phyloP scores from a whole-genome alignment of 1,139 yeast genomes.

The Debaryomyces sp. region DNA sequence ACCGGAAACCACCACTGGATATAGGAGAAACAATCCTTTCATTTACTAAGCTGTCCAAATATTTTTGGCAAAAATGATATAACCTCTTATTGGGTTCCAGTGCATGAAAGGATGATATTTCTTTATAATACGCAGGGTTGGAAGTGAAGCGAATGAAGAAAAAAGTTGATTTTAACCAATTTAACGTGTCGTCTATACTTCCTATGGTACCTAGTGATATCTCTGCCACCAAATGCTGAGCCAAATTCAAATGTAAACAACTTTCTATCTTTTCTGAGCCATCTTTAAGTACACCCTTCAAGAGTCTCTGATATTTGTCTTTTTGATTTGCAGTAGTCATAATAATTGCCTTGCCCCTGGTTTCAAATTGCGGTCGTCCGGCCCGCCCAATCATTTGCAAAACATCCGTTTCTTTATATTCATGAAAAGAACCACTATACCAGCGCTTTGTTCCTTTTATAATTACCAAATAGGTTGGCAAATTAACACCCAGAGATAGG shows the following conservation, averaged over 20 bases:
- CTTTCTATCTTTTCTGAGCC: conserved; percentile 48
- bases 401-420: conserved; percentile 58
- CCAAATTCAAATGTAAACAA: conserved; percentile 42
- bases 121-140: conserved; percentile 41
- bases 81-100: conserved; percentile 27
- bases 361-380: conserved; percentile 59
- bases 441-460: conserved; percentile 61
- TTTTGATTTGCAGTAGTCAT: conserved; percentile 46
- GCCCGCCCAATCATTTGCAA: conserved; percentile 67
- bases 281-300: conserved; percentile 32
- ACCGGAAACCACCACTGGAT: conserved; percentile 15
- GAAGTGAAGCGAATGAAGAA: conserved; percentile 46
- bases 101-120: conserved; percentile 17
- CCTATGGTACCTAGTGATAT: conserved; percentile 45
- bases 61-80: conserved; percentile 27
- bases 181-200: conserved; percentile 36
- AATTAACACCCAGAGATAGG: conserved; percentile 61
- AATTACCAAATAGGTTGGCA: conserved; percentile 63
- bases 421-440: conserved; percentile 47
- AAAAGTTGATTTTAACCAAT: conserved; percentile 56
- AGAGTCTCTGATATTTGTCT: conserved; percentile 39
- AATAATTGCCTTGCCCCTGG: conserved; percentile 52
- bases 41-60: conserved; percentile 28
- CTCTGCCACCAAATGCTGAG: conserved; percentile 54
- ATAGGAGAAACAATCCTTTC: conserved; percentile 26